phyloP scores from a whole-genome alignment of 805 yeast species.

The Cyberlindnera mississippiensis region DNA sequence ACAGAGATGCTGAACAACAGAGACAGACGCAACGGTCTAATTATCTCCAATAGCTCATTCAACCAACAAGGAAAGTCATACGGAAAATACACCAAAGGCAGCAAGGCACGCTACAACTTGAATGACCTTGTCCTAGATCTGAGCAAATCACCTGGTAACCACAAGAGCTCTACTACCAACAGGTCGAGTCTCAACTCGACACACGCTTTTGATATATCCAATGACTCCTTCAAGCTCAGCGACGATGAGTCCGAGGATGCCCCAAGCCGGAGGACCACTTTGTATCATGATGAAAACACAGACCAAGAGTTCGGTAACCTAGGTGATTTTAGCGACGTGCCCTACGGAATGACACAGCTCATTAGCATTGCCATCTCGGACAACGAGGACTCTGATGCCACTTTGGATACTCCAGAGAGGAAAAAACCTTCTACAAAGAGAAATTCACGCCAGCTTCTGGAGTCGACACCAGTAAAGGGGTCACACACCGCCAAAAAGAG shows the following conservation, averaged over 20 bases:
- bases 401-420: slow-evolving; percentile 18
- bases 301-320: slow-evolving; percentile 6
- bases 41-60: slow-evolving; percentile 14
- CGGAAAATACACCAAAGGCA: slow-evolving; percentile 24
- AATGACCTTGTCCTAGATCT: slow-evolving; percentile 23
- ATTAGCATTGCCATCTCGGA: slow-evolving; percentile 26
- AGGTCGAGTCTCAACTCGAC: slow-evolving; percentile 5
- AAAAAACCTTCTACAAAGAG: slow-evolving; percentile 3
- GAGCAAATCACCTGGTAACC: slow-evolving; percentile 6
- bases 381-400: slow-evolving; percentile 21
- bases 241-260: slow-evolving; percentile 19
- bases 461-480: slow-evolving; percentile 8
- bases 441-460: slow-evolving; percentile 10
- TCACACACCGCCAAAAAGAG: slow-evolving; percentile 9
- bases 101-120: slow-evolving; percentile 23
- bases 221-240: slow-evolving; percentile 24
- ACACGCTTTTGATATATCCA: slow-evolving; percentile 24
- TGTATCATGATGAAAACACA: slow-evolving; percentile 2
- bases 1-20: slow-evolving; percentile 18
- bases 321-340: slow-evolving; percentile 20
- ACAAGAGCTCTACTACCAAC: slow-evolving; percentile 2
- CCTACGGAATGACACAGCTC: slow-evolving; percentile 19
- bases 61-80: slow-evolving; percentile 17
- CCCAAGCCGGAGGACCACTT: neutral
- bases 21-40: slow-evolving; percentile 27